Conservation (phyloP, 2,329 filamentous ascomycete genomes). For the Ilyonectria robusta region DNA sequence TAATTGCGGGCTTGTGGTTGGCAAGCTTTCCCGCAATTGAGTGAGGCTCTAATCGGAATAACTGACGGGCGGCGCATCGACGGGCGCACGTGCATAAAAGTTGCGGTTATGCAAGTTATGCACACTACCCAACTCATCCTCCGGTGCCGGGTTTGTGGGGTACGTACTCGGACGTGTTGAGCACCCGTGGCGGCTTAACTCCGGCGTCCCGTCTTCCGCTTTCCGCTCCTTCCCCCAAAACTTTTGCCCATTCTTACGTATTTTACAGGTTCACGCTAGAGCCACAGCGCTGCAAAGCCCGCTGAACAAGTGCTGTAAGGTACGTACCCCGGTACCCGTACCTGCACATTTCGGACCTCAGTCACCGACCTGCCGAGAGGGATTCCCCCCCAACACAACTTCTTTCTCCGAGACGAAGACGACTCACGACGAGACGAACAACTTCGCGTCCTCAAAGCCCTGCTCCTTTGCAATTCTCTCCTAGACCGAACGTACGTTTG, state of each 20-base stretch:
- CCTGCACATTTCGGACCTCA: conserved; percentile 16
- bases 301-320: neutral
- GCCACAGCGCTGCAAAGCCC: too few relatives aligned
- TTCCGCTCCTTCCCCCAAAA: conserved; percentile 15
- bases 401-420: conserved; percentile 8
- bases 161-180: conserved; percentile 16
- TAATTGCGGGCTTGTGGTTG: conserved; percentile 50
- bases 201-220: conserved; percentile 38
- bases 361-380: conserved; percentile 15
- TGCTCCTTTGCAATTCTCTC: neutral
- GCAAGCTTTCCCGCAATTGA: conserved; percentile 41
- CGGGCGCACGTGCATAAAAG: conserved; percentile 32
- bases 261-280: too few relatives aligned
- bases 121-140: conserved; percentile 8
- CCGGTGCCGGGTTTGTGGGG: conserved; percentile 34
- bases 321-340: conserved; percentile 14
- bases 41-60: conserved; percentile 43
- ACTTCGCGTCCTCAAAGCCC: neutral
- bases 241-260: neutral
- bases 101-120: conserved; percentile 31
- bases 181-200: conserved; percentile 39
- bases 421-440: conserved; percentile 1
- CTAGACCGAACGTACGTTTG: neutral
- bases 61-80: conserved; percentile 24
- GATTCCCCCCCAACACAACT: conserved; percentile 26